Base-by-base conservation (phyloP, 2,329 filamentous ascomycete genomes). In the Trichoderma cornu-damae region DNA sequence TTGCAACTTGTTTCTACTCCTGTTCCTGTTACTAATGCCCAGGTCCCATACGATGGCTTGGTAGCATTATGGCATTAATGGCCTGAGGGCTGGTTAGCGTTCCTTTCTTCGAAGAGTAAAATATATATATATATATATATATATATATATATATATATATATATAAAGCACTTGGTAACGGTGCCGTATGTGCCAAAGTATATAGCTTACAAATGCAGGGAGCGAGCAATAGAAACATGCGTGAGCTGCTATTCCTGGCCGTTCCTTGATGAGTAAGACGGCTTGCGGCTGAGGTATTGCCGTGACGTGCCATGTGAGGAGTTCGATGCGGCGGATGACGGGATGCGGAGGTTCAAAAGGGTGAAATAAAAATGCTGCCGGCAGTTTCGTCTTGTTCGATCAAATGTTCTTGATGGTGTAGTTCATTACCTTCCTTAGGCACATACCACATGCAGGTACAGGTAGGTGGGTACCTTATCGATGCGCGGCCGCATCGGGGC, bases 1-100 rank as follows among this genome's bases (percentile, higher is more conserved):
- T 34, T 32, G 44, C 30, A 47, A 20, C 26, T 32, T 47, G 16
- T 34, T 34, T 14, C 11, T 30, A 3, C 9, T 44, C 26, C 26
- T 24, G 22, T 14, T 12, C 24, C 35, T 16, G 43, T 12, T 20
- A 22, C 24, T 26, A 28, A 44, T 43, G 28, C 49, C 28, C 28
- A 7, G 18, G 38, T n/a, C 14, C 34, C 37, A n/a, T 16, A 12
- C 6, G n/a, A 24, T 9, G 30, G 28, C 18, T 28, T 34, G 28
- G 47, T 38, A 22, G 38, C 20, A 35, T n/a, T 37, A 46, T 54
- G 26, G 35, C 50, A 37, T 52, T 54, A 54, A 54, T 54, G 22
- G 35, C 46, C 30, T 35, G 40, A 34, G 50, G 50, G 50, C 24
- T 18, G 40, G 50, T 46, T 44, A 54, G 50, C 50, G 40, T 28